These are phyloP conservation scores for Aspergillus sclerotiicarbonarius DNA, from an alignment of 495 filamentous ascomycete species.

Conservation along the genomic window DNA sequence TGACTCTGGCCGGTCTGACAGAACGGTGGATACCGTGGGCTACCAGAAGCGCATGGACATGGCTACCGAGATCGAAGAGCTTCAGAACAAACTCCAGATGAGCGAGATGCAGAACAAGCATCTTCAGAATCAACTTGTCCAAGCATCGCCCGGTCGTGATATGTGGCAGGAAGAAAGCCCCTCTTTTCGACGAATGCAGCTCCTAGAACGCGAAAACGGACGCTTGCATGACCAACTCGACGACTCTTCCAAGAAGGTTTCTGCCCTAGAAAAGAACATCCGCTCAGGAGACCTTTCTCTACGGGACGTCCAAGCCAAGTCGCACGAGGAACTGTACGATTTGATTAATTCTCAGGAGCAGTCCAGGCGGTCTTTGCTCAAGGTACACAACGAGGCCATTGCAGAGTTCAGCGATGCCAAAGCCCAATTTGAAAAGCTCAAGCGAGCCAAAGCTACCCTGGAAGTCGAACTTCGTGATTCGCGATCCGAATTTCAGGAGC, in stretches of 20 bases:
- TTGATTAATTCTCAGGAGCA: slow-evolving; percentile 93
- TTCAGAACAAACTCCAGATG: slow-evolving; percentile 94
- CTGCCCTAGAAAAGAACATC: slow-evolving; percentile 81
- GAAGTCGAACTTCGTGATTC: slow-evolving; percentile 91
- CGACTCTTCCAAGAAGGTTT: slow-evolving; percentile 91
- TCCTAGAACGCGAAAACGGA: slow-evolving; percentile 89
- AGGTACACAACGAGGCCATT: slow-evolving; percentile 81
- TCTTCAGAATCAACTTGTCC: slow-evolving; percentile 82
- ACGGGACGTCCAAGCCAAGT: slow-evolving; percentile 88
- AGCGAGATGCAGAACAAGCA: slow-evolving; percentile 96
- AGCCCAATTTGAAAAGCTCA: slow-evolving; percentile 77
- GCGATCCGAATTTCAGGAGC: slow-evolving; percentile 78
- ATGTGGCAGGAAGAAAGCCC: slow-evolving; percentile 79
- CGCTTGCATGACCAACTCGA: slow-evolving; percentile 93
- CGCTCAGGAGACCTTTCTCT: slow-evolving; percentile 85
- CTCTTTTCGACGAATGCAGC: slow-evolving; percentile 77
- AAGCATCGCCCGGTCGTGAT: slow-evolving; percentile 55
- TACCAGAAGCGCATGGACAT: slow-evolving; percentile 90
- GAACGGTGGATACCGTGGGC: slow-evolving; percentile 83
- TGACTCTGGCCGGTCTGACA: slow-evolving; percentile 84
- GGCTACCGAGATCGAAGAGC: slow-evolving; percentile 83
- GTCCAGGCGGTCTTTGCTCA: slow-evolving; percentile 74
- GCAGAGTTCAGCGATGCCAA: slow-evolving; percentile 84
- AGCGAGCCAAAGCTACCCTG: slow-evolving; percentile 69
- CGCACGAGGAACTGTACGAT: slow-evolving; percentile 92